Evolutionary conservation across 345 rosid species (phyloP).

Genomic region (Gynandropsis gynandra): DNA sequence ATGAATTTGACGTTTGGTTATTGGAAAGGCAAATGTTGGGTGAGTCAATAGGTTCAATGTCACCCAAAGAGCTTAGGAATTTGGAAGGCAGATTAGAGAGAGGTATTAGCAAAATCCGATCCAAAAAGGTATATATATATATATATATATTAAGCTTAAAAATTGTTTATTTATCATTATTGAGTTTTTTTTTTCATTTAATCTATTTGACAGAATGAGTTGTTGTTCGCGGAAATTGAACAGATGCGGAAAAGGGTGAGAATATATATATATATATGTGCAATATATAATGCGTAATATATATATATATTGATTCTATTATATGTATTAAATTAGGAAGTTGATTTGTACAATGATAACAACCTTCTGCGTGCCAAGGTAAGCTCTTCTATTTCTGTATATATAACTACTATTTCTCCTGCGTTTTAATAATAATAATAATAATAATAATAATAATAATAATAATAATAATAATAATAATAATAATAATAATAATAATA

Average conservation of each 20-base stretch:
- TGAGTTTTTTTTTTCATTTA: background rate
- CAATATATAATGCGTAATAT: background rate
- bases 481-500: too few species aligned
- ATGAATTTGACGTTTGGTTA: background rate
- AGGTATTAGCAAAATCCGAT: constrained; percentile 72
- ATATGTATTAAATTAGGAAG: constrained; percentile 43
- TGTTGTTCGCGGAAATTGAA: constrained; percentile 77
- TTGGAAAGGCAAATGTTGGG: constrained; percentile 69
- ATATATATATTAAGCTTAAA: background rate
- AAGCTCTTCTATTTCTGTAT: background rate
- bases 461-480: too few species aligned
- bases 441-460: too few species aligned
- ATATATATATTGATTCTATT: constrained; percentile 2
- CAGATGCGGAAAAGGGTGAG: constrained; percentile 92
- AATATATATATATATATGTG: background rate
- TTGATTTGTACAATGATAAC: constrained; percentile 88
- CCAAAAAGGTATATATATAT: constrained; percentile 63
- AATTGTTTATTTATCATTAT: background rate
- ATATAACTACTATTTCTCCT: background rate
- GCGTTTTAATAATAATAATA: background rate
- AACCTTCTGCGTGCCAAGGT: constrained; percentile 97
- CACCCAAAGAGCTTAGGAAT: constrained; percentile 51
- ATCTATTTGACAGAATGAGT: constrained; percentile 58
- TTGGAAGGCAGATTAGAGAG: constrained; percentile 68
- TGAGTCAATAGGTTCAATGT: constrained; percentile 48